Evolutionary conservation across 495 filamentous ascomycete species (phyloP).

Genomic region (Evernia prunastri): DNA sequence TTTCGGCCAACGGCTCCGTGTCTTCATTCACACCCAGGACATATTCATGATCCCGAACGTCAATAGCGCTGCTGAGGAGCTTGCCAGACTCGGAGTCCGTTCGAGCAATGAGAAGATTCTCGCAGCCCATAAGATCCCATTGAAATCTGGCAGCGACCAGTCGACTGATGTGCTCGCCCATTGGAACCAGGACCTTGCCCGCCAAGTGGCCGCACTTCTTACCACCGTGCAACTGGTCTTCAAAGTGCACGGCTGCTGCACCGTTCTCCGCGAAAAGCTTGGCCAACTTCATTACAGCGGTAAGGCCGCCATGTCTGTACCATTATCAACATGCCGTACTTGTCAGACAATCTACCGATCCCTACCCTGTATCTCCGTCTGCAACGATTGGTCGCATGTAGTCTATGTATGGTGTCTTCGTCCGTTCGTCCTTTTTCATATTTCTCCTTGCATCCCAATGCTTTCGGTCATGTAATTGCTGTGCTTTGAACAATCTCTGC

Average conservation of each 20-base stretch:
- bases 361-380: slow-evolving; percentile 85
- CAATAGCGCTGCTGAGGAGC: slow-evolving; percentile 81
- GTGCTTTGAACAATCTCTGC: slow-evolving; percentile 89
- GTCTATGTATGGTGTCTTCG: slow-evolving; percentile 74
- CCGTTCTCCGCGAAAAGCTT: slow-evolving; percentile 99
- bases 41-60: slow-evolving; percentile 92
- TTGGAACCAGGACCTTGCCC: slow-evolving; percentile 90
- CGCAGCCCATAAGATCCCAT: slow-evolving; percentile 95
- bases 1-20: slow-evolving; percentile 74
- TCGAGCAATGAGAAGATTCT: slow-evolving; percentile 89
- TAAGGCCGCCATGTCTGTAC: slow-evolving; percentile 68
- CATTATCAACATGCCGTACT: not conserved
- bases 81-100: slow-evolving; percentile 93
- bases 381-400: slow-evolving; percentile 92
- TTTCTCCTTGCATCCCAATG: slow-evolving; percentile 81
- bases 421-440: slow-evolving; percentile 63
- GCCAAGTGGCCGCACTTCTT: slow-evolving; percentile 98
- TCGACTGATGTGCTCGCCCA: slow-evolving; percentile 93
- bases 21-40: slow-evolving; percentile 77
- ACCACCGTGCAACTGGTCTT: slow-evolving; percentile 94
- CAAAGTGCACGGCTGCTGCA: slow-evolving; percentile 92
- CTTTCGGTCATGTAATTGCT: slow-evolving; percentile 92
- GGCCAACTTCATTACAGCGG: slow-evolving; percentile 89
- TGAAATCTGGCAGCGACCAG: slow-evolving; percentile 89
- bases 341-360: slow-evolving; percentile 26